Evolutionary conservation across 306 rosid genomes (phyloP).

Genomic region (Quercus rubra): DNA sequence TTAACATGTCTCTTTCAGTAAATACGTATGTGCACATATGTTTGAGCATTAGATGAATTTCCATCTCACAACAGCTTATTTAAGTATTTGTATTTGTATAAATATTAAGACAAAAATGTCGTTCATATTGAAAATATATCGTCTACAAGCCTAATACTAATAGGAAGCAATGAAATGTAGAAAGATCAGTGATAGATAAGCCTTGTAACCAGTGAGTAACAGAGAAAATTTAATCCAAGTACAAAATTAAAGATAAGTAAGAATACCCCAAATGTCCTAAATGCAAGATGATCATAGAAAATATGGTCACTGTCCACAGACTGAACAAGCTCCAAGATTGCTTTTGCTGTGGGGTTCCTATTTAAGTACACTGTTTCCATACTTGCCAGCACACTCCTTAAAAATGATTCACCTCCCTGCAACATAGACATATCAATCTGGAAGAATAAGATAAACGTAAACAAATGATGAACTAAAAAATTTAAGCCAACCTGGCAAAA

Average conservation of each 20-base stretch:
- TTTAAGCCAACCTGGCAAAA: not conserved
- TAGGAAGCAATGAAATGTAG: too few relatives aligned
- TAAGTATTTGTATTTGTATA: too few relatives aligned
- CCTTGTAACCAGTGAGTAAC: not conserved
- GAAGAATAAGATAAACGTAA: not conserved
- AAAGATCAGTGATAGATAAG: too few relatives aligned
- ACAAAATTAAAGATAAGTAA: not conserved
- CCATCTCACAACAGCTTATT: too few relatives aligned
- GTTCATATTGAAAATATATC: too few relatives aligned
- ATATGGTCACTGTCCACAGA: slow-evolving; percentile 47
- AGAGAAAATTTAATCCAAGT: not conserved
- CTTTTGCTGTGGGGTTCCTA: slow-evolving; percentile 87
- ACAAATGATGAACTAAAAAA: not conserved
- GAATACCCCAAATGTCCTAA: slow-evolving; percentile 92
- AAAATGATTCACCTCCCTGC: slow-evolving; percentile 70
- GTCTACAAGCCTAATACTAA: too few relatives aligned
- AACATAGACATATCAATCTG: slow-evolving; percentile 11
- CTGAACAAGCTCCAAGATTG: slow-evolving; percentile 75
- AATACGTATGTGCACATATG: too few relatives aligned
- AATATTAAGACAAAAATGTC: too few relatives aligned
- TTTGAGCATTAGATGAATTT: too few relatives aligned
- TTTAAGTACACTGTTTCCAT: slow-evolving; percentile 78
- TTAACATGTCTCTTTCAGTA: too few relatives aligned
- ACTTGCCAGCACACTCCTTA: slow-evolving; percentile 65
- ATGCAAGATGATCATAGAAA: slow-evolving; percentile 89